These are phyloP conservation scores for Monosporozyma siamensis DNA, from an alignment of 805 yeast genomes.

Conservation along the genomic window DNA sequence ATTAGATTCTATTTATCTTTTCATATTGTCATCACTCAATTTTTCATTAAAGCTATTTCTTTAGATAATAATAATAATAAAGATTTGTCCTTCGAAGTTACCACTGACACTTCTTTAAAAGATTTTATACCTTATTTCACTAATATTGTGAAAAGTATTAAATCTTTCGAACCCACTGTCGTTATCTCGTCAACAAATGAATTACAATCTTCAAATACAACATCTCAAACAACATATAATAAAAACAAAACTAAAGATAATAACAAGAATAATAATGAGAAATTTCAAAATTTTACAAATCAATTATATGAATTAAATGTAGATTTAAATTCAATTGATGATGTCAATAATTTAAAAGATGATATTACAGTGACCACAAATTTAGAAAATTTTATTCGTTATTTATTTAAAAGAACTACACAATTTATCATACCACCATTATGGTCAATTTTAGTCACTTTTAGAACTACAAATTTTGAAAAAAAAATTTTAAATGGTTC, in stretches of 20 bases:
- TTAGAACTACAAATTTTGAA: slow-evolving; percentile 40
- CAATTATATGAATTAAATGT: slow-evolving; percentile 20
- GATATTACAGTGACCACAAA: slow-evolving; percentile 22
- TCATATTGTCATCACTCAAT: slow-evolving; percentile 23
- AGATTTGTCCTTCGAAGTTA: no score
- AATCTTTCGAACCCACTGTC: slow-evolving; percentile 19
- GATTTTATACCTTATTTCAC: slow-evolving; percentile 15
- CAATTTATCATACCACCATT: slow-evolving; percentile 36
- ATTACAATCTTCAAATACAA: slow-evolving; percentile 20
- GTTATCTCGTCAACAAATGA: slow-evolving; percentile 17
- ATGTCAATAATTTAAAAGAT: slow-evolving; percentile 9
- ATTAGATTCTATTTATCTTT: slow-evolving; percentile 19
- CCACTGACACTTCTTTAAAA: neutral
- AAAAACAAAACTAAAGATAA: neutral
- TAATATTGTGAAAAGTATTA: slow-evolving; percentile 13
- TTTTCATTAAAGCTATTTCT: slow-evolving; percentile 3
- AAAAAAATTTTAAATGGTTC: slow-evolving; percentile 38
- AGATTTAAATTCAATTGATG: slow-evolving; percentile 7
- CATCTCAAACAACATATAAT: slow-evolving; percentile 8
- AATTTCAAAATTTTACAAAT: slow-evolving; percentile 9
- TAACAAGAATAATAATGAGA: neutral
- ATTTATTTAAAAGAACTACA: slow-evolving; percentile 22
- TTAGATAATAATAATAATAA: neutral
- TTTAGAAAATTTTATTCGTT: slow-evolving; percentile 26
- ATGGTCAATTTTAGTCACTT: slow-evolving; percentile 45